phyloP scores from a whole-genome alignment of 768 basidiomycete species.

The Boletus tomentosulus region DNA sequence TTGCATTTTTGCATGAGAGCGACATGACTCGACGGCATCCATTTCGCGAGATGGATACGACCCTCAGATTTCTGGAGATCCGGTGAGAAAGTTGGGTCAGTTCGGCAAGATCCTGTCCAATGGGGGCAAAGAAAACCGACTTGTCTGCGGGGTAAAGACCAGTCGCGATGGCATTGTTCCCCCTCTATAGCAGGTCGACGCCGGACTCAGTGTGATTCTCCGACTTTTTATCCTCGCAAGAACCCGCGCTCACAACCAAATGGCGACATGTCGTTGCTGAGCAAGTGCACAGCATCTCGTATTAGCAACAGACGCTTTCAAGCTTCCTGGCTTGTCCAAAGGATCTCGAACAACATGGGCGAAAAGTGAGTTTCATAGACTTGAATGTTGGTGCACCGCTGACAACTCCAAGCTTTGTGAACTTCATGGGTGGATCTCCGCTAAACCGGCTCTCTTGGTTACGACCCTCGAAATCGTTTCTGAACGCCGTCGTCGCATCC shows the following conservation, averaged over 20 bases:
- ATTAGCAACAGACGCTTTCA: not conserved
- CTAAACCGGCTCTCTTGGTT: constrained; percentile 83
- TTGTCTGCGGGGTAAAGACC: constrained; percentile 14
- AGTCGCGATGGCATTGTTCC: not conserved
- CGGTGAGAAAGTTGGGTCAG: constrained; percentile 15
- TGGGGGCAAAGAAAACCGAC: constrained; percentile 6
- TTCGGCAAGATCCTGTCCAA: constrained; percentile 20
- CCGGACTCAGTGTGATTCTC: too few relatives aligned
- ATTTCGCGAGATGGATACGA: constrained; percentile 7
- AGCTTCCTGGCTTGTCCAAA: too few relatives aligned
- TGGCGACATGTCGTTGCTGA: constrained; percentile 1
- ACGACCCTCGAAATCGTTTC: constrained; percentile 65
- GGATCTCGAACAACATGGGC: constrained; percentile 21
- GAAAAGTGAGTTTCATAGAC: constrained; percentile 26
- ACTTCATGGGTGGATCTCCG: constrained; percentile 60
- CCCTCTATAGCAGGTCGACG: not conserved
- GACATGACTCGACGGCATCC: constrained; percentile 3
- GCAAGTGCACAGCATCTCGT: constrained; percentile 1
- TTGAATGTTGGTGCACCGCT: not conserved
- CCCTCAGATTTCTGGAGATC: constrained; percentile 18
- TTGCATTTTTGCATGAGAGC: constrained; percentile 14
- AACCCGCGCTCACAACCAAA: not conserved
- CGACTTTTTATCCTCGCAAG: too few relatives aligned
- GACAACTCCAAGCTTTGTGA: constrained; percentile 36
- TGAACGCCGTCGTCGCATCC: constrained; percentile 63